Evolutionary conservation across 2,329 filamentous ascomycete species (phyloP).

Genomic region (Penicillium corylophilum): DNA sequence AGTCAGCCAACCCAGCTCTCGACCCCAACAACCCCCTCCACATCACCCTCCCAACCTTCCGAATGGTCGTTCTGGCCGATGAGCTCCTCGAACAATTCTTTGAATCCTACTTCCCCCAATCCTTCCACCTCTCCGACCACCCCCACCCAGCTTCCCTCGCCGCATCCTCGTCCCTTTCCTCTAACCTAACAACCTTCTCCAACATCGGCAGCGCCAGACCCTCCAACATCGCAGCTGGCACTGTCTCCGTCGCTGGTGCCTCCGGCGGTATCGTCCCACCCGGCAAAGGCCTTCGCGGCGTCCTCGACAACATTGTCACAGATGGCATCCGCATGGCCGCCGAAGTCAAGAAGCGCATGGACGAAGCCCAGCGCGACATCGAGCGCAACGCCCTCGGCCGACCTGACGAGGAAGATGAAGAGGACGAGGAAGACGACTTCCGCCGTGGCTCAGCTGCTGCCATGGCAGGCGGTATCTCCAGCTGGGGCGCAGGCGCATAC

Average conservation of each 20-base stretch:
- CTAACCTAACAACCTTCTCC: slow-evolving; percentile 81
- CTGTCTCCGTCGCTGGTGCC: slow-evolving; percentile 47
- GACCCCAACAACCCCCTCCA: slow-evolving; percentile 91
- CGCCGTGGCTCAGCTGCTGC: slow-evolving; percentile 20
- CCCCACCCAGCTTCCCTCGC: slow-evolving; percentile 49
- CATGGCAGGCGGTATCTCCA: slow-evolving; percentile 36
- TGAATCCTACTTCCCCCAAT: slow-evolving; percentile 89
- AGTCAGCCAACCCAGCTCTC: slow-evolving; percentile 82
- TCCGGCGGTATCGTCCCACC: slow-evolving; percentile 61
- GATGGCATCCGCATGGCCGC: slow-evolving; percentile 95
- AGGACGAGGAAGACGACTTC: slow-evolving; percentile 68
- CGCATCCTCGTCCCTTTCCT: slow-evolving; percentile 53
- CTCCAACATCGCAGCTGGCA: slow-evolving; percentile 42
- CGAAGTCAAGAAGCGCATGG: slow-evolving; percentile 88
- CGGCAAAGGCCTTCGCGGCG: slow-evolving; percentile 78
- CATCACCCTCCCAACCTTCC: slow-evolving; percentile 95
- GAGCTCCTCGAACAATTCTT: slow-evolving; percentile 97
- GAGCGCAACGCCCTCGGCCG: slow-evolving; percentile 73
- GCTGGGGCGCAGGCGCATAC: slow-evolving; percentile 45
- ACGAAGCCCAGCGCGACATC: slow-evolving; percentile 89
- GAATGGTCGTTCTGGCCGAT: slow-evolving; percentile 96
- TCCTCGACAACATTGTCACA: slow-evolving; percentile 94
- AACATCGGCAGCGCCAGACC: slow-evolving; percentile 58
- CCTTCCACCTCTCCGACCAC: slow-evolving; percentile 79
- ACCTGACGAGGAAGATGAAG: slow-evolving; percentile 67